These are phyloP conservation scores for Davidsoniella virescens DNA, from an alignment of 2,329 filamentous ascomycete species.

Conservation along the genomic window DNA sequence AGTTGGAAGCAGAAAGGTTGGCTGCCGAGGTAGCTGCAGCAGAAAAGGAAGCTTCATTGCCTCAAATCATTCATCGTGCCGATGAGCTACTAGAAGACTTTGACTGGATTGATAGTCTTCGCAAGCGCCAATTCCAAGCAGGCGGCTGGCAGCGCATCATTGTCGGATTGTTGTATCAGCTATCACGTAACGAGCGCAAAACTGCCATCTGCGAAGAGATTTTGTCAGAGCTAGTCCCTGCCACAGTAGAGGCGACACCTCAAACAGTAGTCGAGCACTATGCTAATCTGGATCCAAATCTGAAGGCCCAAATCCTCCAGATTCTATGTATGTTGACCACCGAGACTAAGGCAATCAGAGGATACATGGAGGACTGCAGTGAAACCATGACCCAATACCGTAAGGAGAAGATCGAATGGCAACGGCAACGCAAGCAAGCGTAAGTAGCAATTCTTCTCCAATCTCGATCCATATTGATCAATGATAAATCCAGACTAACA, in stretches of 20 bases:
- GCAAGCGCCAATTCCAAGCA: slow-evolving; percentile 67
- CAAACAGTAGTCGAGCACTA: slow-evolving; percentile 63
- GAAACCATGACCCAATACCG: slow-evolving; percentile 88
- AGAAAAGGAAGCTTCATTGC: slow-evolving; percentile 31
- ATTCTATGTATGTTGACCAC: slow-evolving; percentile 74
- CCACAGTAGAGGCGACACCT: slow-evolving; percentile 55
- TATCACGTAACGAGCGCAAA: slow-evolving; percentile 59
- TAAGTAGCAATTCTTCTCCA: slow-evolving; percentile 26
- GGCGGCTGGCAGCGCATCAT: slow-evolving; percentile 88
- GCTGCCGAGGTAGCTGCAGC: slow-evolving; percentile 42
- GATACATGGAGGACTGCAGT: slow-evolving; percentile 81
- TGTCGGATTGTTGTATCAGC: slow-evolving; percentile 68
- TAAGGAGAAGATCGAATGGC: slow-evolving; percentile 89
- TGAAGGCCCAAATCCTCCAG: slow-evolving; percentile 64
- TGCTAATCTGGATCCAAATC: slow-evolving; percentile 61
- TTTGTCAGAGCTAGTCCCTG: slow-evolving; percentile 63
- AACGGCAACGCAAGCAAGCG: slow-evolving; percentile 57
- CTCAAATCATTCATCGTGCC: slow-evolving; percentile 45
- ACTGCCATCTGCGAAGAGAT: slow-evolving; percentile 63
- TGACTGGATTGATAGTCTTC: slow-evolving; percentile 73
- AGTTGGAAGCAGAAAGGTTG: slow-evolving; percentile 56
- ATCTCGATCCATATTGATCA: background rate
- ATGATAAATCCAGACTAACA: slow-evolving; percentile 17
- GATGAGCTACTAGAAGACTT: slow-evolving; percentile 58
- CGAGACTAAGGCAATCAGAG: slow-evolving; percentile 71